phyloP scores from a whole-genome alignment of 805 yeast genomes.

The Candida silvicultrix region DNA sequence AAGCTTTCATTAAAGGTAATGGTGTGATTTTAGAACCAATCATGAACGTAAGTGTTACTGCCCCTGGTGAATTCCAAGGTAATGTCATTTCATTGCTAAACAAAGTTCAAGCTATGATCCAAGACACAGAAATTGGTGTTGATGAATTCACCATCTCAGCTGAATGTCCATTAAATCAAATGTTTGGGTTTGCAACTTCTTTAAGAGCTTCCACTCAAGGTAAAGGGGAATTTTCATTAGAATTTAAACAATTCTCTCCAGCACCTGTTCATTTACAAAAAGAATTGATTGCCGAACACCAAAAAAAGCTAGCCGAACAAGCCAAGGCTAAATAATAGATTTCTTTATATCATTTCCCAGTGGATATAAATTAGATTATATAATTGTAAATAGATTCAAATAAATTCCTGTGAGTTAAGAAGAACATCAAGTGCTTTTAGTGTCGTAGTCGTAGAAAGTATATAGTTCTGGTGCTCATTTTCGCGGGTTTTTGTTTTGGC shows the following conservation, averaged over 20 bases:
- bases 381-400: not conserved
- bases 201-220: conserved; percentile 98
- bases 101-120: conserved; percentile 86
- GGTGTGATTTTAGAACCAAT: conserved; percentile 95
- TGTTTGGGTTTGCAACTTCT: conserved; percentile 95
- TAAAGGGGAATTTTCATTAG: conserved; percentile 95
- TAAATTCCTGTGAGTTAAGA: not conserved
- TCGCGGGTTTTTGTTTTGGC: not conserved
- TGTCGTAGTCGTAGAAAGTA: too few species aligned
- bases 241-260: conserved; percentile 88
- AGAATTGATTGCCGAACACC: conserved; percentile 80
- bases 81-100: conserved; percentile 84
- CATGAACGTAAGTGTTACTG: conserved; percentile 88
- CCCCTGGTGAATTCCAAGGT: conserved; percentile 97
- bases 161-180: conserved; percentile 91
- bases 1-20: conserved; percentile 76
- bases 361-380: not conserved
- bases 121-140: conserved; percentile 88
- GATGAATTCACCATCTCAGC: conserved; percentile 93
- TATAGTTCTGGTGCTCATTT: too few species aligned
- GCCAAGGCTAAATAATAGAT: conserved; percentile 7
- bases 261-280: conserved; percentile 86
- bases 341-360: too few species aligned
- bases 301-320: conserved; percentile 36
- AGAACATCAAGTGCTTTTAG: too few species aligned